Evolutionary conservation across 176 grass and related monocot genomes (phyloP).

Genomic region (Carex myosuroides): DNA sequence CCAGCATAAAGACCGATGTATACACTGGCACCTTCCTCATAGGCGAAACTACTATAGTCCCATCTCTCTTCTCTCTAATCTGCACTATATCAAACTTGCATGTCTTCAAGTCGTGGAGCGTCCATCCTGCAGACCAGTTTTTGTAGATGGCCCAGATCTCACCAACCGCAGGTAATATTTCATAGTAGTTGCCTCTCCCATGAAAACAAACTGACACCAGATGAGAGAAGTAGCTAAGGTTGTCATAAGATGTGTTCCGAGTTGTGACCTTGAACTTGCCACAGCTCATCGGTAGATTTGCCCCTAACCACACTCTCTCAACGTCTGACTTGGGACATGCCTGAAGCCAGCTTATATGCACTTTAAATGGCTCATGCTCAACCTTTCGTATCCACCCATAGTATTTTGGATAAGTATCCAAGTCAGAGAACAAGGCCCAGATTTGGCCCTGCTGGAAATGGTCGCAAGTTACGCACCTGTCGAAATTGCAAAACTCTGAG

Average conservation of each 20-base stretch:
- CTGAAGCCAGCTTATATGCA: constrained; percentile 71
- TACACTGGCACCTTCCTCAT: constrained; percentile 47
- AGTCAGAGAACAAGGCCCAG: constrained; percentile 4
- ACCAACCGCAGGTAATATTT: constrained; percentile 41
- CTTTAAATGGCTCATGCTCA: constrained; percentile 30
- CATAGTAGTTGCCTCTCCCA: constrained; percentile 9
- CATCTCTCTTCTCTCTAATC: constrained; percentile 34
- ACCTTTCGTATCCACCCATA: constrained; percentile 70
- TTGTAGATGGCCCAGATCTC: constrained; percentile 72
- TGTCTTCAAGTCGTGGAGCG: background rate
- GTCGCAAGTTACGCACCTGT: background rate
- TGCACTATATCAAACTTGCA: constrained; percentile 48
- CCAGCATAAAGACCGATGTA: constrained; percentile 56
- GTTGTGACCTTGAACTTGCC: constrained; percentile 53
- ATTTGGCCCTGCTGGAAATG: background rate
- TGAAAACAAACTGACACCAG: constrained; percentile 5
- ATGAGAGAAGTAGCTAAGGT: constrained; percentile 58
- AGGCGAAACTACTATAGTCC: constrained; percentile 24
- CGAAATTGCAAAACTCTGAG: background rate
- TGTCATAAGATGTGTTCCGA: constrained; percentile 30
- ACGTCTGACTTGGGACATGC: constrained; percentile 34
- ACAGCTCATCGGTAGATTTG: constrained; percentile 49
- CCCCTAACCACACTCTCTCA: constrained; percentile 29
- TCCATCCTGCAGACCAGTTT: constrained; percentile 61
- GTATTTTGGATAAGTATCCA: constrained; percentile 45